Evolutionary conservation across 371 early-diverging fungal genomes (phyloP).

Genomic region (Saksenaea oblongispora): DNA sequence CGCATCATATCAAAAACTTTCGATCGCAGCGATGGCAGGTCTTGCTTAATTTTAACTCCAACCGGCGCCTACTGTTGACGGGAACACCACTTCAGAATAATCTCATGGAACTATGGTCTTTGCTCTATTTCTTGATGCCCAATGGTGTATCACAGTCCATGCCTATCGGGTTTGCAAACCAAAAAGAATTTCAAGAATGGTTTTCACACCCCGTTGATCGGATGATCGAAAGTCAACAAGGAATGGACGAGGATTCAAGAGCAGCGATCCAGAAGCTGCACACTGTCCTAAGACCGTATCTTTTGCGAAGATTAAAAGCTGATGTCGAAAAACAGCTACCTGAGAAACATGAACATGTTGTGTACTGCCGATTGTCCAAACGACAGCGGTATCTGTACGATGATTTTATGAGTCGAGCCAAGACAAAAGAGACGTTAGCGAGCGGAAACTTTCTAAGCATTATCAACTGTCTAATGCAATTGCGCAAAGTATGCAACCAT

Average conservation of each 20-base stretch:
- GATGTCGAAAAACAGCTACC: constrained; percentile 91
- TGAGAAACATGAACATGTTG: constrained; percentile 78
- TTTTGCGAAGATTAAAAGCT: constrained; percentile 82
- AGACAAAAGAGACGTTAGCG: constrained; percentile 75
- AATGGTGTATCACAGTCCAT: constrained; percentile 60
- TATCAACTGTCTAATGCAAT: constrained; percentile 93
- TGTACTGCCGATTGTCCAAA: constrained; percentile 76
- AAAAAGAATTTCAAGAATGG: constrained; percentile 89
- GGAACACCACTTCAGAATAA: constrained; percentile 98
- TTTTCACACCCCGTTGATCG: constrained; percentile 84
- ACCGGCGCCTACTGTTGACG: constrained; percentile 81
- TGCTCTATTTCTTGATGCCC: constrained; percentile 94
- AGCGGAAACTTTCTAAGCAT: constrained; percentile 81
- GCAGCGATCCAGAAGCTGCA: constrained; percentile 71
- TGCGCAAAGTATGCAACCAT: constrained; percentile 97
- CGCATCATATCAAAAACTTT: constrained; percentile 96
- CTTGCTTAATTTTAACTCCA: constrained; percentile 80
- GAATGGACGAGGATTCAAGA: constrained; percentile 59
- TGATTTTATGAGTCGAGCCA: constrained; percentile 84
- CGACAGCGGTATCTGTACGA: constrained; percentile 87
- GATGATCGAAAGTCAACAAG: constrained; percentile 67
- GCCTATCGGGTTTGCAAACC: constrained; percentile 79
- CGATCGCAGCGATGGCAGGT: constrained; percentile 93
- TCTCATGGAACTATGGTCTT: constrained; percentile 91
- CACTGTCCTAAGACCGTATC: constrained; percentile 83